These are phyloP conservation scores for Sparassis latifolia DNA, from an alignment of 1,284 basidiomycete genomes.

Conservation along the genomic window DNA sequence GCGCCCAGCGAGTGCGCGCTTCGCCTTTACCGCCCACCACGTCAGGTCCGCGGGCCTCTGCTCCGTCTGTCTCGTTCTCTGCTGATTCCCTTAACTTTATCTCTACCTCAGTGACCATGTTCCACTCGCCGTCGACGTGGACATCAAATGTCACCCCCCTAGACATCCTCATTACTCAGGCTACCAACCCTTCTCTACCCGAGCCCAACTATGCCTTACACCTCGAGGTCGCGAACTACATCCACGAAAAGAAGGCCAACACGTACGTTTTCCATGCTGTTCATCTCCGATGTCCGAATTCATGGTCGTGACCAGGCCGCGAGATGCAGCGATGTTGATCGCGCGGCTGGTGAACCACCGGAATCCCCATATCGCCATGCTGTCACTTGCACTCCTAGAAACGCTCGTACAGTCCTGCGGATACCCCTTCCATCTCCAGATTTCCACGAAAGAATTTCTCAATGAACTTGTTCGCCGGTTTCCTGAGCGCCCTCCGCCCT, in stretches of 20 bases:
- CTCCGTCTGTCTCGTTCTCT: too few relatives aligned
- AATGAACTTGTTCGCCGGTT: conserved; percentile 98
- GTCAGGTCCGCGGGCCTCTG: too few relatives aligned
- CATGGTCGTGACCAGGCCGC: conserved; percentile 45
- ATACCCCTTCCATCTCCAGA: conserved; percentile 95
- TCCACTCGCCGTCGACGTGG: conserved; percentile 17
- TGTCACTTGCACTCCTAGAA: conserved; percentile 82
- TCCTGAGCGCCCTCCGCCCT: conserved; percentile 94
- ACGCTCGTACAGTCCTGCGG: conserved; percentile 94
- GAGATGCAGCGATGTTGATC: conserved; percentile 83
- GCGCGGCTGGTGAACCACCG: conserved; percentile 84
- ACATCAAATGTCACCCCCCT: conserved; percentile 45
- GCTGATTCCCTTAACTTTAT: too few relatives aligned
- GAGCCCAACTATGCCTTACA: conserved; percentile 92
- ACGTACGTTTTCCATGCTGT: conserved; percentile 51
- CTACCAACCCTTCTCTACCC: conserved; percentile 82
- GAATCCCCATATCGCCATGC: conserved; percentile 84
- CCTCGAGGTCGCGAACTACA: conserved; percentile 88
- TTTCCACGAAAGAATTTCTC: conserved; percentile 97
- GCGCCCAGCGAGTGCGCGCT: too few relatives aligned
- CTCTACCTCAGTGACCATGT: conserved; percentile 9
- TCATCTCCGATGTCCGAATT: conserved; percentile 1
- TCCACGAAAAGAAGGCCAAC: conserved; percentile 96
- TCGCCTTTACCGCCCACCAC: too few relatives aligned
- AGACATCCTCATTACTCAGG: conserved; percentile 70